Conservation (phyloP, 1,284 basidiomycete genomes). For the Chiua sp. region DNA sequence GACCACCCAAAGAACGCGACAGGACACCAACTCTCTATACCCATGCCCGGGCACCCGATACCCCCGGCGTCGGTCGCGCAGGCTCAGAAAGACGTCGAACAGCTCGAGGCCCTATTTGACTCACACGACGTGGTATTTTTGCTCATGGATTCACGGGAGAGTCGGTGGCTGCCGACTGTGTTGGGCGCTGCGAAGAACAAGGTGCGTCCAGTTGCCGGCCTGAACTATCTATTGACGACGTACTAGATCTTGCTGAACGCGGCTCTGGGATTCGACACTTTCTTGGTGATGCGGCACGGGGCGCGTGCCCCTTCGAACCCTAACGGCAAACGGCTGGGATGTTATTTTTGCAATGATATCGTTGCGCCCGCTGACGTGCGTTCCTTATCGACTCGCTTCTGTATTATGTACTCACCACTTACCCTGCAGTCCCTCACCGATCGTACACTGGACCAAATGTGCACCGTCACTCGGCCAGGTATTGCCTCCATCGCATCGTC, state of each 20-base stretch:
- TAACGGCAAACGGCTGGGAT: conserved; percentile 66
- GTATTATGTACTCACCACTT: neutral
- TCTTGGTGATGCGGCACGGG: conserved; percentile 97
- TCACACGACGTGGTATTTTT: conserved; percentile 91
- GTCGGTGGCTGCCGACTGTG: conserved; percentile 94
- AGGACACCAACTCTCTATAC: conserved; percentile 81
- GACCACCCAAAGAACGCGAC: conserved; percentile 64
- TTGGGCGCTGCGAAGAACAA: conserved; percentile 85
- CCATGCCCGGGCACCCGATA: conserved; percentile 98
- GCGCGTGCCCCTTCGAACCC: conserved; percentile 48
- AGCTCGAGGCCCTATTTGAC: conserved; percentile 80
- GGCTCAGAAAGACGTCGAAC: conserved; percentile 68
- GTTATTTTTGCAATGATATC: conserved; percentile 99
- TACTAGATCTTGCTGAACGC: conserved; percentile 90
- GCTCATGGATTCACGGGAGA: conserved; percentile 98
- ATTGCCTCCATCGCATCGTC: conserved; percentile 92
- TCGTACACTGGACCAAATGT: conserved; percentile 98
- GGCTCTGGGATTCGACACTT: conserved; percentile 96
- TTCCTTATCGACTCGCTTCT: neutral
- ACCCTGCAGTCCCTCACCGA: conserved; percentile 83
- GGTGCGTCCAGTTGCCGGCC: conserved; percentile 44
- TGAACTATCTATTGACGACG: neutral
- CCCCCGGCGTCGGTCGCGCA: conserved; percentile 61
- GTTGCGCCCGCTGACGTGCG: conserved; percentile 94
- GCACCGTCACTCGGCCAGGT: conserved; percentile 97